Conservation (phyloP, 345 rosid genomes). For the Acer saccharum region DNA sequence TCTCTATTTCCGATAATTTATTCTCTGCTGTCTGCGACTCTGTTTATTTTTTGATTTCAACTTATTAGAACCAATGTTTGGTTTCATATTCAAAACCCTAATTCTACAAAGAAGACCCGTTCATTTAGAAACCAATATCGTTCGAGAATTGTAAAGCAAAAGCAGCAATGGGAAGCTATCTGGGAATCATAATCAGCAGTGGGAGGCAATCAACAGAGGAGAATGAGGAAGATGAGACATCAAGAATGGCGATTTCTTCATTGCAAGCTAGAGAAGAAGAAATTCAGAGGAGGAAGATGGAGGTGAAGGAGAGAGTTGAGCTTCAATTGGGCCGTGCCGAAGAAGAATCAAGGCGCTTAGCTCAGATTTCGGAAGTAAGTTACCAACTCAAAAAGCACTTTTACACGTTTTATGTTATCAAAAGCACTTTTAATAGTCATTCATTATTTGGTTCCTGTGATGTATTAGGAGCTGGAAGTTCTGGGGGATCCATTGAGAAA, state of each 20-base stretch:
- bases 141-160: background rate
- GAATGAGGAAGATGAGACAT: conserved; percentile 53
- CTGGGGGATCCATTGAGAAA: conserved; percentile 76
- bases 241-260: conserved; percentile 53
- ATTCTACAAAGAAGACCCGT: background rate
- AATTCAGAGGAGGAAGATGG: conserved; percentile 76
- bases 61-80: conserved; percentile 2
- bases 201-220: conserved; percentile 54
- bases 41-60: background rate
- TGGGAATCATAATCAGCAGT: conserved; percentile 29
- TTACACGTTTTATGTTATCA: no score
- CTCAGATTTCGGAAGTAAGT: conserved; percentile 74
- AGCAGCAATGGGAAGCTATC: no score
- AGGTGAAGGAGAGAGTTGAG: conserved; percentile 68
- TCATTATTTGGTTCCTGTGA: background rate
- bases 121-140: background rate
- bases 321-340: conserved; percentile 69
- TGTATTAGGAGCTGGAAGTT: conserved; percentile 66
- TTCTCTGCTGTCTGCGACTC: background rate
- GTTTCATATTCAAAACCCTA: conserved; percentile 6
- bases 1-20: background rate
- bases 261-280: conserved; percentile 80
- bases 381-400: background rate
- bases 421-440: no score
- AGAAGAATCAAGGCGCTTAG: conserved; percentile 70